Base-by-base conservation (phyloP, 805 yeast genomes). In the Maudiozyma barnettii region DNA sequence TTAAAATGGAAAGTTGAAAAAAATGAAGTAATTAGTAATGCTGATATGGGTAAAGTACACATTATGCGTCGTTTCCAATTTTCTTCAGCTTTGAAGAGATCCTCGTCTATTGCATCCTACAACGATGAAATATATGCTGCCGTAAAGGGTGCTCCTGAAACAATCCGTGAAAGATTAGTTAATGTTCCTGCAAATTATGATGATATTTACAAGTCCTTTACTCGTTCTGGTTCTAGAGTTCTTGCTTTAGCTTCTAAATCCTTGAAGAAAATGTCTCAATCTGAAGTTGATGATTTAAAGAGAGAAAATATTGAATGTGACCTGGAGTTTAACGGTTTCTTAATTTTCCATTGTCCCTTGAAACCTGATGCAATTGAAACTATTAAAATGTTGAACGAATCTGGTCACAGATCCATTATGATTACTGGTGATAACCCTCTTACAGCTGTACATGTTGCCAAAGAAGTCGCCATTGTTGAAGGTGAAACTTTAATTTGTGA, bases 371-470 rank as follows among this genome's bases (percentile, higher is more conserved):
- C 99, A 35, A 72, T 87, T 63, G 95, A 81, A 55, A 84, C 96
- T 38, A 81, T 93, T 55, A 74, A 79, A 60, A 91, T 89, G 97
- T 75, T 93, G 67, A 91, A 88, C 67, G 95, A 88, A 62, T 89
- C 97, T 1, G 80, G 91, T 46, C 99, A 93, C 66, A 88, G 99
- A 64, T 86, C 88, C 64, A 80, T 93, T 39, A 93, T 93, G 99
- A 93, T 93, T 57, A 93, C 99, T 43, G 99, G 99, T 74, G 99
- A 93, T 69, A 93, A 91, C 67, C 97, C 99, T 37, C 77, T 93
- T 62, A 93, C 99, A 55, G 99, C 99, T 30, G 93, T 93, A 51
- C 97, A 91, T 64, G 99, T 93, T 57, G 98, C 98, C 20, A 81
- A 82, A 57, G 95, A 88, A 67, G 98, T 93, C 50, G 83, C 74